Evolutionary conservation across 192 early-diverging fungal species (phyloP).

Genomic region (Phycomyces blakesleeanus): DNA sequence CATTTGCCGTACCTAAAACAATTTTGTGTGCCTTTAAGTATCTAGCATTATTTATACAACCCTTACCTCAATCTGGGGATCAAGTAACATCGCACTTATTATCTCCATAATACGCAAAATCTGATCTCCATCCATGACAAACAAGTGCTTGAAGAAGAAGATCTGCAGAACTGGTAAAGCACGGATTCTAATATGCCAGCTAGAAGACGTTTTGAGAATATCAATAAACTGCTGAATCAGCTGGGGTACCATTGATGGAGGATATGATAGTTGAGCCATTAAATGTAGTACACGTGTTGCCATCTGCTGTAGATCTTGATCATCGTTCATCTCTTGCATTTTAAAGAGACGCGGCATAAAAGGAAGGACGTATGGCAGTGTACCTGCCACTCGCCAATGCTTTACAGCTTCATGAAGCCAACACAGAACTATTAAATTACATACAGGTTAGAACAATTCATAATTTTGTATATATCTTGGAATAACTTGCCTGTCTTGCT

Average conservation of each 20-base stretch:
- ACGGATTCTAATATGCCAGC: constrained; percentile 81
- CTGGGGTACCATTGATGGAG: constrained; percentile 43
- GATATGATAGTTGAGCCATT: constrained; percentile 52
- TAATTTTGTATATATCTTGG: neutral
- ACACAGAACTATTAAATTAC: constrained; percentile 47
- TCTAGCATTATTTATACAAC: neutral
- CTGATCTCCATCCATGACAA: constrained; percentile 56
- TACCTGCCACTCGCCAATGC: constrained; percentile 47
- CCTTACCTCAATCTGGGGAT: constrained; percentile 80
- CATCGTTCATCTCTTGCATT: constrained; percentile 71
- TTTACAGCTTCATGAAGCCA: constrained; percentile 62
- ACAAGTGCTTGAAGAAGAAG: constrained; percentile 83
- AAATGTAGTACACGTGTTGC: constrained; percentile 48
- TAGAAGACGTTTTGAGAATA: constrained; percentile 44
- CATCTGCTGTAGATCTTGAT: constrained; percentile 63
- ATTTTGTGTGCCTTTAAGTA: neutral
- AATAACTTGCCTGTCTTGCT: constrained; percentile 62
- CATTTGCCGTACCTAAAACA: constrained; percentile 60
- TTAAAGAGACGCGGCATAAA: constrained; percentile 57
- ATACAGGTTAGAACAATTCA: neutral
- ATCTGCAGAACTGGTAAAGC: constrained; percentile 82
- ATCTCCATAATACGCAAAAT: constrained; percentile 63
- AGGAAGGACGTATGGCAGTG: constrained; percentile 51
- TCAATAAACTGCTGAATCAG: constrained; percentile 56
- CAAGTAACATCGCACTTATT: constrained; percentile 64